Percentiles rank a stretch among this genome's conserved stretches.
phyloP scores from a whole-genome alignment of 23 red algal species.

The Gracilaria domingensis region DNA sequence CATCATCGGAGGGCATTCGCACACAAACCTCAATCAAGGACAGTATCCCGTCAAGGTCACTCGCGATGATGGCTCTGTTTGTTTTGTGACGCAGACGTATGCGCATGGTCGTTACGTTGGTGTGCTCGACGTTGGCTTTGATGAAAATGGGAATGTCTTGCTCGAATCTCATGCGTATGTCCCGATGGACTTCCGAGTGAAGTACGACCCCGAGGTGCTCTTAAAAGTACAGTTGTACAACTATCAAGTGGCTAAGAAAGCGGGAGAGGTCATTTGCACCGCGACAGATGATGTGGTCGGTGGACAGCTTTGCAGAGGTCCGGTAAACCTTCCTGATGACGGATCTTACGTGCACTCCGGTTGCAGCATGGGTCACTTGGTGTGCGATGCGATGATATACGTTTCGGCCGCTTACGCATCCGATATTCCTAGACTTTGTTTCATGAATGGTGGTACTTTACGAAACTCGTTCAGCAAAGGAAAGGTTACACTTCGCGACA shows the following conservation, averaged over 20 bases:
- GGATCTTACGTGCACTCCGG: slow-evolving; percentile 13
- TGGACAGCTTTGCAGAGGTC: slow-evolving; percentile 11
- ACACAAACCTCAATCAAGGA: slow-evolving; percentile 48
- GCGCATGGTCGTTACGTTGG: slow-evolving; percentile 62
- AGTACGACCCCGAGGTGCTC: slow-evolving; percentile 27
- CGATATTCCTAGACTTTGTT: slow-evolving; percentile 33
- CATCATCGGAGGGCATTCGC: slow-evolving; percentile 61
- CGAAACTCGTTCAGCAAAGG: slow-evolving; percentile 34
- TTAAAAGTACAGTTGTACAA: slow-evolving; percentile 40
- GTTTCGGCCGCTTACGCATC: background rate
- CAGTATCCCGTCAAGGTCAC: slow-evolving; percentile 39
- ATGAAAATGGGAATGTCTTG: slow-evolving; percentile 25
- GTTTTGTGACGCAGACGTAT: slow-evolving; percentile 37
- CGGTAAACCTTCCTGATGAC: slow-evolving; percentile 25
- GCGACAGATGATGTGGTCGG: slow-evolving; percentile 17
- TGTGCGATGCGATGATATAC: slow-evolving; percentile 55
- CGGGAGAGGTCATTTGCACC: slow-evolving; percentile 22
- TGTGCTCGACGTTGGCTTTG: slow-evolving; percentile 35
- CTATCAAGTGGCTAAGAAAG: slow-evolving; percentile 27
- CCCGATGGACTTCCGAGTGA: slow-evolving; percentile 44
- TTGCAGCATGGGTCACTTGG: slow-evolving; percentile 55
- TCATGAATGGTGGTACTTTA: slow-evolving; percentile 53
- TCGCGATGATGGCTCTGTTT: slow-evolving; percentile 63
- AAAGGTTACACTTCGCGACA: slow-evolving; percentile 44
- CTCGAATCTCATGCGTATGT: slow-evolving; percentile 33